Percentiles rank a stretch among this genome's conserved stretches.
These are phyloP conservation scores for Fusarium scirpi DNA, from an alignment of 2,329 filamentous ascomycete species.

Conservation along the genomic window DNA sequence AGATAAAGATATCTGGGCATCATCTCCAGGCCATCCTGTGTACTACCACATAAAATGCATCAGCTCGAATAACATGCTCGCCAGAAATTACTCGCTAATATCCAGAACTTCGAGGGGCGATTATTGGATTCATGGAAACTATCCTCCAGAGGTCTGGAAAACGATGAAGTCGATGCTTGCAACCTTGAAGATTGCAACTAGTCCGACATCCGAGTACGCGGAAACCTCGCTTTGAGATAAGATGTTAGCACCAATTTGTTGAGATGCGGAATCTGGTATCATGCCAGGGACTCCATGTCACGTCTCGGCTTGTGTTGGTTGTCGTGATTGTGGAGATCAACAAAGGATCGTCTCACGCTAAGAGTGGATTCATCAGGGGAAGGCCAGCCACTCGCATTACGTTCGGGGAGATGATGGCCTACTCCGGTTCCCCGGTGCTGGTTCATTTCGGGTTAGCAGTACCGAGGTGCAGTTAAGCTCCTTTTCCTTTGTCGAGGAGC, in stretches of 20 bases:
- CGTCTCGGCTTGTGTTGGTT: neutral
- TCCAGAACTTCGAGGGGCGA: neutral
- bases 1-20: neutral
- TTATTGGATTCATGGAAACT: slow-evolving; percentile 19
- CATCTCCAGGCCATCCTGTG: neutral
- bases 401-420: neutral
- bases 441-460: neutral
- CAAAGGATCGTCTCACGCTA: neutral
- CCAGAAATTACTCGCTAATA: slow-evolving; percentile 1
- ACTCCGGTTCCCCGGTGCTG: neutral
- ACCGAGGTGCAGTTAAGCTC: neutral
- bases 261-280: neutral
- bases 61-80: slow-evolving; percentile 14
- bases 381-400: neutral
- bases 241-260: no score
- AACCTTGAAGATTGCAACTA: neutral
- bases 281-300: neutral
- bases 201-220: neutral
- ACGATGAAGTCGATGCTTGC: slow-evolving; percentile 4
- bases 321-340: neutral
- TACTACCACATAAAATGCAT: slow-evolving; percentile 13
- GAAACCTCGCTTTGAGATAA: neutral
- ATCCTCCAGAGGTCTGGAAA: slow-evolving; percentile 16
- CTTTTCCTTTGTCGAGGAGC: neutral
- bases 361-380: neutral